phyloP scores from a whole-genome alignment of 208 protist species.

The Porcisia deanei region DNA sequence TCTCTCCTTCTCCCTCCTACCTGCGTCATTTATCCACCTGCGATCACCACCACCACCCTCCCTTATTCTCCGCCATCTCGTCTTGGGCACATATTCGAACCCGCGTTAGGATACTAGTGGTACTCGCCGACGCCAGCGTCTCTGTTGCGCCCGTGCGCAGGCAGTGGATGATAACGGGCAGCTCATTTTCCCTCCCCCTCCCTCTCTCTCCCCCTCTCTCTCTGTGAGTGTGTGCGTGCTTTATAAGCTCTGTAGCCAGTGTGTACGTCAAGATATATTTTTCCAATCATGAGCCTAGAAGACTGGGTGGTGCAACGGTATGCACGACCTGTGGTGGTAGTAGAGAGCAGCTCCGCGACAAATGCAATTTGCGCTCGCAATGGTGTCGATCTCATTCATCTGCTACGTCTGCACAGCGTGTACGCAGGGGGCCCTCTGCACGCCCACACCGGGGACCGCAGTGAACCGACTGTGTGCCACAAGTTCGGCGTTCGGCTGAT shows the following conservation, averaged over 20 bases:
- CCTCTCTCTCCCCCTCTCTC: neutral
- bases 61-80: too few relatives aligned
- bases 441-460: constrained; percentile 53
- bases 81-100: too few relatives aligned
- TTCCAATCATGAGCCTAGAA: constrained; percentile 19
- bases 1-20: neutral
- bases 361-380: constrained; percentile 52
- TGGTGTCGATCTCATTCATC: constrained; percentile 70
- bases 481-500: constrained; percentile 77
- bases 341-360: constrained; percentile 47
- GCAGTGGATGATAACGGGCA: neutral
- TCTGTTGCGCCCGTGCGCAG: too few relatives aligned
- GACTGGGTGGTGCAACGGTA: constrained; percentile 76
- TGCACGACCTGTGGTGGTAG: constrained; percentile 69
- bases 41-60: too few relatives aligned
- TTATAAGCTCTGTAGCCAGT: neutral
- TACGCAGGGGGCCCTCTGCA: constrained; percentile 39
- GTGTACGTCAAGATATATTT: neutral
- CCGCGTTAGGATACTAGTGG: too few relatives aligned
- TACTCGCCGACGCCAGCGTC: too few relatives aligned
- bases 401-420: constrained; percentile 71
- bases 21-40: too few relatives aligned
- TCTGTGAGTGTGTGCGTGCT: constrained; percentile 8
- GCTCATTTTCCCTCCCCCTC: neutral
- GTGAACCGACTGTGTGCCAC: constrained; percentile 42